Evolutionary conservation across 2,329 filamentous ascomycete species (phyloP).

Genomic region (Aspergillus sp.): DNA sequence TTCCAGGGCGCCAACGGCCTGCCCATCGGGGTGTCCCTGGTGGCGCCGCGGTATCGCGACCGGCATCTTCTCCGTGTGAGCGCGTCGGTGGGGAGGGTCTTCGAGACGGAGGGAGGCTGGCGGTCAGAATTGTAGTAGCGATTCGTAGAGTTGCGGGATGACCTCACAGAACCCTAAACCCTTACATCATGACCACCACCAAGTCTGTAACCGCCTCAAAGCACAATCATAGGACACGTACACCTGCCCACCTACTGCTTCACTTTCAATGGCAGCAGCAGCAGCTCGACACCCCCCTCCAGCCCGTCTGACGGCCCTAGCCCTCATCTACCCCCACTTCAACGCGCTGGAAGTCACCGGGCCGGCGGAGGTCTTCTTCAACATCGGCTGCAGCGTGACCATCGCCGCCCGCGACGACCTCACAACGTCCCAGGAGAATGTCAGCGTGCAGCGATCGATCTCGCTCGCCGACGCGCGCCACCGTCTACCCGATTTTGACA

Average conservation of each 20-base stretch:
- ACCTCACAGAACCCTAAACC: neutral
- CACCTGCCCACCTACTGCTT: too few species aligned
- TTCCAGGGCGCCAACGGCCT: constrained; percentile 58
- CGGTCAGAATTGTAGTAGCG: neutral
- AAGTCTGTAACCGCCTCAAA: too few species aligned
- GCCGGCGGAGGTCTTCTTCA: neutral
- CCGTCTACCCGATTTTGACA: constrained; percentile 1
- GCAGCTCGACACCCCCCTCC: too few species aligned
- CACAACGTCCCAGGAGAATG: neutral
- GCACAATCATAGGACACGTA: too few species aligned
- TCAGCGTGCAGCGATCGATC: neutral
- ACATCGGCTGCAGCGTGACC: neutral
- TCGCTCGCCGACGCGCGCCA: neutral
- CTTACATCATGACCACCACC: neutral
- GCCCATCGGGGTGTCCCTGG: constrained; percentile 59
- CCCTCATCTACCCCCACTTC: constrained; percentile 4
- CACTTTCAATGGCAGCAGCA: too few species aligned
- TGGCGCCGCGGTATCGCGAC: constrained; percentile 49
- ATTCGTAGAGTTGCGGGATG: neutral
- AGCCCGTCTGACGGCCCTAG: neutral
- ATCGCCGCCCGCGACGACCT: neutral
- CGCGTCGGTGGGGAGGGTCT: neutral
- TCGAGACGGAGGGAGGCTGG: neutral
- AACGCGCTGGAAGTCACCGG: constrained; percentile 4
- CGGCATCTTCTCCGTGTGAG: neutral